A percentile compares a stretch with the other conserved stretches of the same genome.
phyloP scores from a whole-genome alignment of 805 yeast genomes.

The Wickerhamiella sorbophila region DNA sequence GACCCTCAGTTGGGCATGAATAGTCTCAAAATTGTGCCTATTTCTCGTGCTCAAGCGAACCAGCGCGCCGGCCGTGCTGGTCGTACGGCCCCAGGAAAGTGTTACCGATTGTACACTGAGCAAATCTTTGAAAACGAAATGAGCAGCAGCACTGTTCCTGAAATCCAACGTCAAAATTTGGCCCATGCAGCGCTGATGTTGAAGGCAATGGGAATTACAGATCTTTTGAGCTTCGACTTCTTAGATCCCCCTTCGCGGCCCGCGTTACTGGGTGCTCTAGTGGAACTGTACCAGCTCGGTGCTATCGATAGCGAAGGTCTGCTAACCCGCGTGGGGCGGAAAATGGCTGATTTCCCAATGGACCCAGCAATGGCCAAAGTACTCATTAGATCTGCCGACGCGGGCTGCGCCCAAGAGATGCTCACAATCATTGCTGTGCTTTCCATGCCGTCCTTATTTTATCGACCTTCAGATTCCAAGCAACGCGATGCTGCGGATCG shows the following conservation, averaged over 20 bases:
- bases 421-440: conserved; percentile 70
- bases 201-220: conserved; percentile 72
- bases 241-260: conserved; percentile 78
- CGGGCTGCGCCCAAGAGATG: conserved; percentile 51
- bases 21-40: conserved; percentile 69
- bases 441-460: conserved; percentile 60
- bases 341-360: conserved; percentile 85
- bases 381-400: conserved; percentile 45
- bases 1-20: conserved; percentile 85
- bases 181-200: conserved; percentile 62
- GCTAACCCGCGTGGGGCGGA: conserved; percentile 60
- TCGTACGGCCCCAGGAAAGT: conserved; percentile 92
- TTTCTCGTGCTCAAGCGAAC: conserved; percentile 89
- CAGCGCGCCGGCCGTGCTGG: conserved; percentile 98
- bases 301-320: conserved; percentile 65
- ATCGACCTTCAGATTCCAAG: conserved; percentile 48
- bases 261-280: conserved; percentile 59
- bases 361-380: conserved; percentile 82
- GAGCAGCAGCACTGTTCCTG: conserved; percentile 73
- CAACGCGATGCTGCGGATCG: conserved; percentile 47
- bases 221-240: conserved; percentile 70
- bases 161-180: conserved; percentile 74
- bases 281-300: conserved; percentile 70
- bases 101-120: conserved; percentile 79
- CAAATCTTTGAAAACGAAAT: conserved; percentile 67